Evolutionary conservation across 108 stramenopile genomes (phyloP), one percentile per base, ranked within the genome.

Genomic region (Cyclotella baltica): DNA sequence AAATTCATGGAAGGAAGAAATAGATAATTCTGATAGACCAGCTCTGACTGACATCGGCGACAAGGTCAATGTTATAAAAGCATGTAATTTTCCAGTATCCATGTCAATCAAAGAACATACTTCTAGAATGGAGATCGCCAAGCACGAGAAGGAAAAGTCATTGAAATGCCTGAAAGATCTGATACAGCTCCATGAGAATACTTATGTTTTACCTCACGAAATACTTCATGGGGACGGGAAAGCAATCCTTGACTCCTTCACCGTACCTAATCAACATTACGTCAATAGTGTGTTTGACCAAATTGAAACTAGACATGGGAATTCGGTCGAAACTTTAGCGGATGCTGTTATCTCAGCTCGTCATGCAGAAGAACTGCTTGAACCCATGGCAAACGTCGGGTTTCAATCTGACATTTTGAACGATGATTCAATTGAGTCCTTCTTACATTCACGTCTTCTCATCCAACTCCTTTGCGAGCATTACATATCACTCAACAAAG

Each of bases 401-500:
- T 16, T 28, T 20, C 46, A 47, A 16, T 62, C 29, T 38, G 35
- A 50, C 36, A 25, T 66, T 13, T 55, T 85, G 25, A 55, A 55
- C 19, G 38, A 68, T 48, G 38, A 40, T 13, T 57, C 70, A 31
- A 65, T 63, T 28, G 78, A 78, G 43, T 31, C 73, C 10, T 87
- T 89, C 58, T 73, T 90, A 36, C 78, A 76, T 70, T 84, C 76
- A 23, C 82, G 90, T 37, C 63, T 90, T 6, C 50, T 81, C 27
- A 76, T 88, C 10, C 90, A 92, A 47, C 66, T 92, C 2, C 62
- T 92, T 16, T 90, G 88, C 62, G 89, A 92, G 62, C 93, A 95
- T 70, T 85, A 85, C 48, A 72, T 88, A 20, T 28, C 65, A 48
- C 51, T 88, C 23, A 48, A 75, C 48, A 86, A 86, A 53, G 75